Percentiles rank a stretch among this genome's conserved stretches.
phyloP scores from a whole-genome alignment of 306 rosid genomes.

The Lathyrus tuberosus region DNA sequence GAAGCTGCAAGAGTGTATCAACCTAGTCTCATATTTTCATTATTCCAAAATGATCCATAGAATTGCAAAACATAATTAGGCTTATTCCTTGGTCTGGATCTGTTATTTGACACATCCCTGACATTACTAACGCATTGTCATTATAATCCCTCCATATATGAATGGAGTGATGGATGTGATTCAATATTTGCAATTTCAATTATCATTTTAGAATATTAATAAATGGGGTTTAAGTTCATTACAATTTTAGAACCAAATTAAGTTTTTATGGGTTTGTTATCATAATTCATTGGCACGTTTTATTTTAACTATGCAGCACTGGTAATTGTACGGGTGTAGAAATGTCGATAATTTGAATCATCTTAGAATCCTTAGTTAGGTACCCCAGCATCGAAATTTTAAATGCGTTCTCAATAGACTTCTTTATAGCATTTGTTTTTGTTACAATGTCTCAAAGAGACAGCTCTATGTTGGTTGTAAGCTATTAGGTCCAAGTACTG shows the following conservation, averaged over 20 bases:
- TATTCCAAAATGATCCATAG: background rate
- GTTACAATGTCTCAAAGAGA: background rate
- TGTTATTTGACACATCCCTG: background rate
- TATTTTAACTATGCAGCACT: background rate
- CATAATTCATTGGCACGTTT: background rate
- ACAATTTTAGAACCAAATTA: background rate
- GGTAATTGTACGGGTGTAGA: background rate
- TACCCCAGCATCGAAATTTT: background rate
- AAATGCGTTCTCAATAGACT: background rate
- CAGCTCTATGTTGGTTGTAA: background rate
- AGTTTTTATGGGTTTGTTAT: background rate
- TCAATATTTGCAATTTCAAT: background rate
- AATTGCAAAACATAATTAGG: background rate
- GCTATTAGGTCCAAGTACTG: background rate
- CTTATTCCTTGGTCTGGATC: background rate
- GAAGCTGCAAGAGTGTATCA: background rate
- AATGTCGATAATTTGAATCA: background rate
- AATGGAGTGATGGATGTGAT: background rate
- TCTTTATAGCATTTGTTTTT: background rate
- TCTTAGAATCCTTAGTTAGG: background rate
- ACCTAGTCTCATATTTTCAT: background rate
- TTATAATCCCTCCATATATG: background rate
- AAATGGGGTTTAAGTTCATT: background rate
- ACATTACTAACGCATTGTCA: background rate
- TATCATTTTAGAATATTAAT: background rate